Conservation (phyloP, 495 filamentous ascomycete species). For the Tuber umbilicatum region DNA sequence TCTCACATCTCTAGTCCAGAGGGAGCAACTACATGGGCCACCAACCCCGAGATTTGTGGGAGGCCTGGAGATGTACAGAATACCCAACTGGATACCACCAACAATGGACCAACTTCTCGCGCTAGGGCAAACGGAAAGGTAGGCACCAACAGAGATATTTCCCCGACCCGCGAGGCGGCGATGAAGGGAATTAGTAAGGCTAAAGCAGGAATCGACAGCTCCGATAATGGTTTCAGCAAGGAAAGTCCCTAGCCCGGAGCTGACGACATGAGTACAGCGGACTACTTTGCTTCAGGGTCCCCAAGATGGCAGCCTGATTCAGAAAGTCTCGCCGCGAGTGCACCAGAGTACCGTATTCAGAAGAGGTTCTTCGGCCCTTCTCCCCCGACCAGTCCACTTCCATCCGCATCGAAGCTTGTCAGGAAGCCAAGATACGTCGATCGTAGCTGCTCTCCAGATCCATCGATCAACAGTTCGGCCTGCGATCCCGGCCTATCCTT, state of each 20-base stretch:
- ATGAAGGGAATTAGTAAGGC: no score
- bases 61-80: not conserved
- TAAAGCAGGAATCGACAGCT: not conserved
- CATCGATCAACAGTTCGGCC: not conserved
- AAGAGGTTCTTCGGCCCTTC: not conserved
- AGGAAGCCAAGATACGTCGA: not conserved
- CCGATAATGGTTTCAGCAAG: not conserved
- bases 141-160: no score
- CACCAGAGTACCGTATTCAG: not conserved
- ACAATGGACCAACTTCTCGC: not conserved
- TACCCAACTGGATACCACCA: no score
- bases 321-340: not conserved
- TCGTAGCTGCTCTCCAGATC: not conserved
- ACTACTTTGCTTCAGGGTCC: no score
- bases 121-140: fast-evolving
- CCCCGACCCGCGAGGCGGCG: no score
- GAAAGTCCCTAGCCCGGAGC: not conserved
- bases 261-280: no score
- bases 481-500: no score
- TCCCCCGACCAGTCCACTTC: not conserved
- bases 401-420: not conserved
- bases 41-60: not conserved
- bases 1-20: not conserved
- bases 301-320: not conserved
- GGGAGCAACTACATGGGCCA: no score